A percentile compares a stretch with the other conserved stretches of the same genome.
phyloP scores from a whole-genome alignment of 768 basidiomycete genomes.

The Tephrocybe sp. region DNA sequence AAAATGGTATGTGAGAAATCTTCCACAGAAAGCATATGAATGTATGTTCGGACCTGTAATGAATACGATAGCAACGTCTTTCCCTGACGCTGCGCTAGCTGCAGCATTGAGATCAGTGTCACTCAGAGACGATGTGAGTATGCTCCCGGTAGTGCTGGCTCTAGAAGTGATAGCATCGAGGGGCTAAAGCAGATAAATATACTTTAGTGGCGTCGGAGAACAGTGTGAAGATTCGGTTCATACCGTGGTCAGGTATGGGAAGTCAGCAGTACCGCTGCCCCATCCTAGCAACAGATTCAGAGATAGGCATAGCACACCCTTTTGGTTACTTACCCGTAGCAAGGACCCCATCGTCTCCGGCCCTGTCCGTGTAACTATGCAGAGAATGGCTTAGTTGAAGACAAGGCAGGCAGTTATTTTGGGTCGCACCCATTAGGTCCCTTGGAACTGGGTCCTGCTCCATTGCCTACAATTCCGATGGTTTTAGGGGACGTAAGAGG shows the following conservation, averaged over 20 bases:
- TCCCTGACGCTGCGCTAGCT: slow-evolving; percentile 39
- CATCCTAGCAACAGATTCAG: slow-evolving; percentile 31
- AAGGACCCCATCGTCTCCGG: slow-evolving; percentile 57
- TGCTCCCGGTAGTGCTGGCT: slow-evolving; percentile 37
- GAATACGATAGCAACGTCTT: slow-evolving; percentile 54
- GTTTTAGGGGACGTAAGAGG: slow-evolving; percentile 46
- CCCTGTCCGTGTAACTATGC: slow-evolving; percentile 46
- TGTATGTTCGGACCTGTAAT: slow-evolving; percentile 36
- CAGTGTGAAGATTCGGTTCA: slow-evolving; percentile 8
- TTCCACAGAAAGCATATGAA: not conserved
- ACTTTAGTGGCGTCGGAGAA: no score
- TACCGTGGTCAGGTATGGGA: slow-evolving; percentile 51
- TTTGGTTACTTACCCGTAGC: slow-evolving; percentile 54
- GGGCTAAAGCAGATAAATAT: slow-evolving; percentile 28
- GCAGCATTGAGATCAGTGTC: slow-evolving; percentile 51
- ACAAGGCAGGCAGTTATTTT: not conserved
- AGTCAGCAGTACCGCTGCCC: slow-evolving; percentile 51
- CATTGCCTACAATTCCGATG: slow-evolving; percentile 59
- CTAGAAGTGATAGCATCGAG: slow-evolving; percentile 44
- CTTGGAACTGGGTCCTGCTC: slow-evolving; percentile 49
- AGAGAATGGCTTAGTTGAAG: not conserved
- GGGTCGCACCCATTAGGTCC: slow-evolving; percentile 54
- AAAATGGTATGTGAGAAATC: not conserved
- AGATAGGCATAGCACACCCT: slow-evolving; percentile 13
- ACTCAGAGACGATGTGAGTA: slow-evolving; percentile 45